Base-by-base conservation (phyloP, 257 asterid genomes). In the Perilla frutescens region DNA sequence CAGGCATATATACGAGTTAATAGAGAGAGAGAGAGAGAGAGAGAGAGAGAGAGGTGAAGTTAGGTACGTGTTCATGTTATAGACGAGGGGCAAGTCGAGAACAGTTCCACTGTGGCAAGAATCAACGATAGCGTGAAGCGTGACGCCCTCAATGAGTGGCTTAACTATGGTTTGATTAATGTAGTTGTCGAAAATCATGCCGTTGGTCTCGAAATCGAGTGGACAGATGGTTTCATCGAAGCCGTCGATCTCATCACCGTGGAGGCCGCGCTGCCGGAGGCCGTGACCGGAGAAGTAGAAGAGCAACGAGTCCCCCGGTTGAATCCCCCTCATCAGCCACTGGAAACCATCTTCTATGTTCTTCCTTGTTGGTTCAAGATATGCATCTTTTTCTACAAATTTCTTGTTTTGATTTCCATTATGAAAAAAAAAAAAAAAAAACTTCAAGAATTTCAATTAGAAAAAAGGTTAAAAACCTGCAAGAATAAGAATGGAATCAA, bases 101-200 rank as follows among this genome's bases (percentile, higher is more conserved):
- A 87, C 61, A 37, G 96, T 91, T 73, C 97, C 97, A 73, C 97
- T 91, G 81, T 89, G 93, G 62, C 97, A 91, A 71, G 90, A 78
- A 72, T 91, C 97, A 1, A 91, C 63, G 0, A 91, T 73, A 13
- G 97, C 92, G 44, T 91, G 96, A 75, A 91, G 97, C 26, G 64
- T 86, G 77, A 83, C 87, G 0, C 85, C 89, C 40, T n/a, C 7
- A 43, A 51, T 75, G 40, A 91, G 91, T 1, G 92, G 91, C 55
- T 73, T 50, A 37, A 91, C 89, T 37, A 87, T 75, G 13, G 75
- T 62, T 48, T 73, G 72, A 47, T 91, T 89, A 78, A 89, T 87
- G 51, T 76, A 75, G 67, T 91, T 83, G 66, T 91, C 97, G 1
- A 85, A 34, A 7, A 91, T 89, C 66, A 79, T 71, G 58, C 96